These are phyloP conservation scores for Tuber borchii DNA, from an alignment of 495 filamentous ascomycete genomes.

Conservation along the genomic window DNA sequence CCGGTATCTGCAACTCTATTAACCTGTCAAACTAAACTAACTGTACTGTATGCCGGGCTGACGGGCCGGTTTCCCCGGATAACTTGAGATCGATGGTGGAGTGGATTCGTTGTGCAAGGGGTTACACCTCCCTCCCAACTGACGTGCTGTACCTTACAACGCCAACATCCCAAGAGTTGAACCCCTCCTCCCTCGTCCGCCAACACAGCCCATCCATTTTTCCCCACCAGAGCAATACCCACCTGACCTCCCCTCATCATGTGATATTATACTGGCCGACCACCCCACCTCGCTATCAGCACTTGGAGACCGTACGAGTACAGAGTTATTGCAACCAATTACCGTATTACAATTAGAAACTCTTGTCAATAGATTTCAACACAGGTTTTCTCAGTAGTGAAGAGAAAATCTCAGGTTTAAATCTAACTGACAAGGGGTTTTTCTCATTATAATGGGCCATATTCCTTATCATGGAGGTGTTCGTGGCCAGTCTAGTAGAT, in stretches of 20 bases:
- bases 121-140: not conserved
- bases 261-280: not conserved
- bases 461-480: too few species aligned
- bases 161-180: not conserved
- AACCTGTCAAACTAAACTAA: not conserved
- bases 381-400: not conserved
- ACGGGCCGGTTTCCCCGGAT: not conserved
- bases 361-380: not conserved
- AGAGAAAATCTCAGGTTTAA: not conserved
- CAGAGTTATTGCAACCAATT: not conserved
- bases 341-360: not conserved
- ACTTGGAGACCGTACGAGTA: not conserved
- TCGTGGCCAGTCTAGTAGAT: too few species aligned
- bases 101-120: not conserved
- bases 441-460: too few species aligned
- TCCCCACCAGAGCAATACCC: not conserved
- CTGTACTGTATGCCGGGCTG: not conserved
- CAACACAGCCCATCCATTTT: not conserved
- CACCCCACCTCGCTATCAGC: not conserved
- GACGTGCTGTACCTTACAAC: not conserved
- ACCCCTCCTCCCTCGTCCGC: not conserved
- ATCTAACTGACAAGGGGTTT: too few species aligned
- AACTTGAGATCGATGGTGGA: not conserved
- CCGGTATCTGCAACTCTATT: not conserved
- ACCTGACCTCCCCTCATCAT: not conserved